Evolutionary conservation across 495 filamentous ascomycete genomes (phyloP).

Genomic region (Neurospora tetraspora): DNA sequence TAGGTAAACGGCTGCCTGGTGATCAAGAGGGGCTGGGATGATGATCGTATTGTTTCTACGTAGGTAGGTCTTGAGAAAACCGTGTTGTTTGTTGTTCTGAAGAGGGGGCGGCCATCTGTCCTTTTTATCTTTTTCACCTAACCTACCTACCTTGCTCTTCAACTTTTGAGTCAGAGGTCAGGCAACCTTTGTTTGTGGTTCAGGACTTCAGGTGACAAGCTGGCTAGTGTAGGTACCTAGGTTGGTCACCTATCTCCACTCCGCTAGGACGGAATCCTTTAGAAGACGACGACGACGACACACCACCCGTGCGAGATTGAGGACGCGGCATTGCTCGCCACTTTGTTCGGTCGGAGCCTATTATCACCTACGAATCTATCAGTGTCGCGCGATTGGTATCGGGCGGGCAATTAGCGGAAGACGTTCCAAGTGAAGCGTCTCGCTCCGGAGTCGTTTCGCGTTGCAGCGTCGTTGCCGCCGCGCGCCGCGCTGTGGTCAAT

Average conservation of each 20-base stretch:
- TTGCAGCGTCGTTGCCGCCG: too few species aligned
- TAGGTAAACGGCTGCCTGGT: too few species aligned
- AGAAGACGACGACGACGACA: too few species aligned
- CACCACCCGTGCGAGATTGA: too few species aligned
- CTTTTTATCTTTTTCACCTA: not conserved
- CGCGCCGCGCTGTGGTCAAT: not conserved
- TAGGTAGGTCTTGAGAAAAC: too few species aligned
- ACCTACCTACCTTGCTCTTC: not conserved
- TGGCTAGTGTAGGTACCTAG: not conserved
- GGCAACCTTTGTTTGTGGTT: not conserved
- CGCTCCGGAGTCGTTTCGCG: not conserved
- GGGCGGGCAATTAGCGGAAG: not conserved
- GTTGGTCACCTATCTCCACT: not conserved
- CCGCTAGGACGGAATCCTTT: too few species aligned
- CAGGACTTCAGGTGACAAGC: not conserved
- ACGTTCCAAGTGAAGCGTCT: not conserved
- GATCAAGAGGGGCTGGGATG: too few species aligned
- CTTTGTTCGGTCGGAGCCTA: not conserved
- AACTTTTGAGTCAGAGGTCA: not conserved
- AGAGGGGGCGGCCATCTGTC: not conserved
- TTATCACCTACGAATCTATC: not conserved
- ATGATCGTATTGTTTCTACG: too few species aligned
- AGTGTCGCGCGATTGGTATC: not conserved
- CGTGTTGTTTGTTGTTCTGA: not conserved
- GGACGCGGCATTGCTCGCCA: not conserved